Conservation (phyloP, 225 moss, liverwort and hornwort genomes). For the Marchantia polymorpha region DNA sequence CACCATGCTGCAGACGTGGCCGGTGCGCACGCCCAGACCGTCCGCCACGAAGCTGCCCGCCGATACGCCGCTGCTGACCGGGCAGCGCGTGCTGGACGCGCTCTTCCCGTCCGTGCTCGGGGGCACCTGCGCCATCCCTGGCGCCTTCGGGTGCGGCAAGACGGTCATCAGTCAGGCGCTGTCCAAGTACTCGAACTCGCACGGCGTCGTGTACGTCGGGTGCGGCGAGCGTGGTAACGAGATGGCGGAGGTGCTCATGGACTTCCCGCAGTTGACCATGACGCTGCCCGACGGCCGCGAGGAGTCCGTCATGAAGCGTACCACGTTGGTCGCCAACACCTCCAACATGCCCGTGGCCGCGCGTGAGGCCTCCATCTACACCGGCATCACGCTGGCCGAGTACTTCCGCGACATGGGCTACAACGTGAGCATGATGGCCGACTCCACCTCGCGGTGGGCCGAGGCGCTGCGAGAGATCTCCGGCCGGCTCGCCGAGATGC, state of each 20-base stretch:
- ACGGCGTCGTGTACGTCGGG: constrained; percentile 87
- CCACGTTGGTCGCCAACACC: constrained; percentile 89
- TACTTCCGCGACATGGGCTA: constrained; percentile 97
- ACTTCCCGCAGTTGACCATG: constrained; percentile 72
- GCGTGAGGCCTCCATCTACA: constrained; percentile 94
- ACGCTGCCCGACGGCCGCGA: constrained; percentile 87
- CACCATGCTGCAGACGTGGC: constrained; percentile 90
- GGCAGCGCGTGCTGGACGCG: constrained; percentile 89
- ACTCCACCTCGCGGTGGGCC: constrained; percentile 93
- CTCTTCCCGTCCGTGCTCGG: constrained; percentile 87
- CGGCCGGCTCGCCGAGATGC: constrained; percentile 91
- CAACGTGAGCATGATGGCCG: constrained; percentile 98
- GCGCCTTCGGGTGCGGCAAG: constrained; percentile 96
- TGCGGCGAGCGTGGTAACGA: constrained; percentile 96
- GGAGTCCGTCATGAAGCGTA: constrained; percentile 96
- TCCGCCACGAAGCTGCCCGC: constrained; percentile 76
- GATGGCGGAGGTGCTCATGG: constrained; percentile 99
- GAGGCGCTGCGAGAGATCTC: constrained; percentile 97
- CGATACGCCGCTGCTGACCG: constrained; percentile 84
- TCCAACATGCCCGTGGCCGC: constrained; percentile 99
- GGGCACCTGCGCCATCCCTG: constrained; percentile 90
- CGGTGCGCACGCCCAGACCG: constrained; percentile 79
- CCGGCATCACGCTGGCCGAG: constrained; percentile 92
- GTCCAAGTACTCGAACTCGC: constrained; percentile 94
- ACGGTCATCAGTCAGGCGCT: constrained; percentile 97